A percentile compares a stretch with the other conserved stretches of the same genome.
phyloP scores from a whole-genome alignment of 371 early-diverging fungal genomes.

The Basidiobolus meristosporus region DNA sequence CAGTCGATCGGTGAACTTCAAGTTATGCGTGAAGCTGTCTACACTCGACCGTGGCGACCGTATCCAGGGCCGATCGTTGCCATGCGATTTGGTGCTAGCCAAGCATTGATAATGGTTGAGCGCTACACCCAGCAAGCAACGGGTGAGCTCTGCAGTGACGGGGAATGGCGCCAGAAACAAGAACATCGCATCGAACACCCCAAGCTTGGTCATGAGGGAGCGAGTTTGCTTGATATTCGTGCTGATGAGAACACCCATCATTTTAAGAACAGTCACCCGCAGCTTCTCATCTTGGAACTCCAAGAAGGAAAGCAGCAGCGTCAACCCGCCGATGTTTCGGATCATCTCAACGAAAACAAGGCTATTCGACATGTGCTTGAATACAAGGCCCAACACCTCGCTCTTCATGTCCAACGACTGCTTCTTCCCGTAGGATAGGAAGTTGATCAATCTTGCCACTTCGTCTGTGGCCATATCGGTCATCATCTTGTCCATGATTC shows the following conservation, averaged over 20 bases:
- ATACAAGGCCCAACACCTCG: slow-evolving; percentile 14
- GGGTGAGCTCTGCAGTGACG: slow-evolving; percentile 14
- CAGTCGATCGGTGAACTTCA: slow-evolving; percentile 12
- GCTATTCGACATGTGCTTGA: slow-evolving; percentile 13
- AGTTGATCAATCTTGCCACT: slow-evolving; percentile 10
- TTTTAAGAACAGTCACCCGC: slow-evolving; percentile 11
- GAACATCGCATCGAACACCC: slow-evolving; percentile 11
- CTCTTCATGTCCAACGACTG: slow-evolving; percentile 11
- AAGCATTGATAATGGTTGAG: slow-evolving; percentile 14
- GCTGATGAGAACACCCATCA: slow-evolving; percentile 16
- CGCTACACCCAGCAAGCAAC: slow-evolving; percentile 11
- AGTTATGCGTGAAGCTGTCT: slow-evolving; percentile 2
- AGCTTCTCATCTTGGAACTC: slow-evolving; percentile 15
- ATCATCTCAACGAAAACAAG: slow-evolving; percentile 10
- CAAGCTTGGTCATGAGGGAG: slow-evolving; percentile 10
- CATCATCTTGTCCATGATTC: slow-evolving; percentile 16
- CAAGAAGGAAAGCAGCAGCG: slow-evolving; percentile 11
- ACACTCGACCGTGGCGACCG: not conserved
- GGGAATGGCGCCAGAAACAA: slow-evolving; percentile 10
- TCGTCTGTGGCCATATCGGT: slow-evolving; percentile 13
- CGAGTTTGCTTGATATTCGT: slow-evolving; percentile 15
- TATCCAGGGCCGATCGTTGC: slow-evolving; percentile 4
- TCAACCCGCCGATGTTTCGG: slow-evolving; percentile 11
- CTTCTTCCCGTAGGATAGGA: slow-evolving; percentile 11
- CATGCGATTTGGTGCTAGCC: slow-evolving; percentile 2